Base-by-base conservation (phyloP, 192 early-diverging fungal species). In the Tieghemiomyces parasiticus region DNA sequence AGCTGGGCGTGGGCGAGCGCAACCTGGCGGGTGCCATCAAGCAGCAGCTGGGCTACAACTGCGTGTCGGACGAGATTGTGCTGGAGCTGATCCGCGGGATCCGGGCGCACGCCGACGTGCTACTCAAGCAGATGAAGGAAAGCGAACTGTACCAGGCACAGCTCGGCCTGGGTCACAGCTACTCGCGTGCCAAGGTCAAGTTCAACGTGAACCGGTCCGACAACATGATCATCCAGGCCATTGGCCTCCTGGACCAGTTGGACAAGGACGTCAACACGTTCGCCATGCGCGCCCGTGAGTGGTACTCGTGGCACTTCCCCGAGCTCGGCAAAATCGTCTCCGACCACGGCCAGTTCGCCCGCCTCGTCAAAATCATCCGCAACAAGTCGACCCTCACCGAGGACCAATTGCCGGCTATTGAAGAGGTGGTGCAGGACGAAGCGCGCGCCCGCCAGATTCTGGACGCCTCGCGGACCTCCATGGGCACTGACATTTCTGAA, bases 301-400 rank as follows among this genome's bases (percentile, higher is more conserved):
- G 96, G 96, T 99, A 99, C 75, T 88, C 87, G 59, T 99, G 94
- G 94, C 96, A 99, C 71, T 99, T 99, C 80, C 96, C 96, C 33
- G 94, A 99, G 79, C 73, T 99, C 54, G 83, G 91, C 69, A 95
- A 95, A 77, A 92, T 99, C 65, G 84, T 95, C 63, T 78, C 74
- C 63, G 94, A 99, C 78, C 94, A 95, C 71, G 81, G 80, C 68
- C 78, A 82, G 65, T 99, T 87, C 65, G 94, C 96, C 61, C 82
- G 84, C 60, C 83, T 97, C 59, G 86, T 81, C 60, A 86, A 89
- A 75, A 69, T 86, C 32, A 92, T 99, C 71, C 81, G 85, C 72
- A 95, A 97, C 85, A 99, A 99, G 77, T 69, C 74, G 50, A 79
- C 88, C 46, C 77, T 97, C 28, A 77, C 83, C 33, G 83, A 90